Evolutionary conservation across 2,329 filamentous ascomycete species (phyloP).

Genomic region (Arthrobotrys sphaeroides): DNA sequence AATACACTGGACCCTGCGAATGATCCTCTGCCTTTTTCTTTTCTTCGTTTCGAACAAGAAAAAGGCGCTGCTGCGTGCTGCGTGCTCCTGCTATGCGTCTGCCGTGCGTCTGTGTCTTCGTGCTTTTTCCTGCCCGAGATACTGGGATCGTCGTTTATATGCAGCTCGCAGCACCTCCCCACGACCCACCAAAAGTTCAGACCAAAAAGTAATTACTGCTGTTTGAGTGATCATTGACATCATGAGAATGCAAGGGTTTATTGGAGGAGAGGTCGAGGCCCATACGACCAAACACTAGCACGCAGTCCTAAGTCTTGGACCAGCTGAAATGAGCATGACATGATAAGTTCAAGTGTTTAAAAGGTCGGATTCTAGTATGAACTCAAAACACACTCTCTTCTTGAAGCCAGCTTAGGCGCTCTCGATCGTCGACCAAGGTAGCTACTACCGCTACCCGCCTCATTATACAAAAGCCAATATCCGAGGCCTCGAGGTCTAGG

Average conservation of each 20-base stretch:
- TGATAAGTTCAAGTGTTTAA: no score
- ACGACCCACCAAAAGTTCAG: conserved; percentile 45
- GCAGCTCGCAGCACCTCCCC: conserved; percentile 9
- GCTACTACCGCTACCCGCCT: conserved; percentile 11
- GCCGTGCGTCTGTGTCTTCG: conserved; percentile 24
- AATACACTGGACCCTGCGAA: conserved; percentile 24
- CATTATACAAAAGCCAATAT: neutral
- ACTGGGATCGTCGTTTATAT: conserved; percentile 30
- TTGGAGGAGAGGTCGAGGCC: conserved; percentile 15
- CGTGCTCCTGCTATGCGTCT: conserved; percentile 12
- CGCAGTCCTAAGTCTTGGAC: neutral
- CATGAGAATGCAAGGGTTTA: conserved; percentile 46
- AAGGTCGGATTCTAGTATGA: neutral
- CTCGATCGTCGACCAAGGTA: neutral
- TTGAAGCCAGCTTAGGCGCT: conserved; percentile 2
- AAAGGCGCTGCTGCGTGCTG: neutral
- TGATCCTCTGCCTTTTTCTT: neutral
- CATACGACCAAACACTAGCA: neutral
- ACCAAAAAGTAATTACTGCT: conserved; percentile 26
- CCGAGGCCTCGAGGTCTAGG: conserved; percentile 19
- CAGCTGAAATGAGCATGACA: neutral
- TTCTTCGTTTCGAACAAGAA: neutral
- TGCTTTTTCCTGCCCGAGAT: conserved; percentile 21
- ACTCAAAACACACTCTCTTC: conserved; percentile 14
- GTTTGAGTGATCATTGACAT: conserved; percentile 44